These are phyloP conservation scores for Mycena polygramma DNA, from an alignment of 768 basidiomycete species.

Conservation along the genomic window DNA sequence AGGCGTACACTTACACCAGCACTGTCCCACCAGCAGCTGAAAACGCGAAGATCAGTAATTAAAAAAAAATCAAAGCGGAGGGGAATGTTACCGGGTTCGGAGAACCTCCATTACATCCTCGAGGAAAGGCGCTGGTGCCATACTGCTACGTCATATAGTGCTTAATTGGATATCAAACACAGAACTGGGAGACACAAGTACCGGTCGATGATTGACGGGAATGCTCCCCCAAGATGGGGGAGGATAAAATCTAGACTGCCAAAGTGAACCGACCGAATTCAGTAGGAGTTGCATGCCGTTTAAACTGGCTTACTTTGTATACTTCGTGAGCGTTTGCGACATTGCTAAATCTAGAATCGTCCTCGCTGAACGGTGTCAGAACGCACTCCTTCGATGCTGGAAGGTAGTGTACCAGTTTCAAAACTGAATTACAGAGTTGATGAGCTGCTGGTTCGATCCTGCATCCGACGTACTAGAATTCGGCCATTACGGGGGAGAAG, in stretches of 20 bases:
- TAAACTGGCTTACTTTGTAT: neutral
- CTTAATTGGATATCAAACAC: neutral
- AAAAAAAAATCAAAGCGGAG: neutral
- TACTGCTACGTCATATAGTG: conserved; percentile 2
- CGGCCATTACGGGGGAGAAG: conserved; percentile 22
- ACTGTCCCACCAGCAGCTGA: conserved; percentile 35
- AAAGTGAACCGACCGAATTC: neutral
- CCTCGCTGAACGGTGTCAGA: conserved; percentile 11
- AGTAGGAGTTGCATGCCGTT: neutral
- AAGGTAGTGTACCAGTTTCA: conserved; percentile 21
- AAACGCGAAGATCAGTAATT: neutral
- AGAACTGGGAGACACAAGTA: neutral
- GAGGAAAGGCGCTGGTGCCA: conserved; percentile 6
- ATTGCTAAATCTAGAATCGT: conserved; percentile 26
- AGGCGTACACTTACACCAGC: conserved; percentile 13
- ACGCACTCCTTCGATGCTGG: neutral
- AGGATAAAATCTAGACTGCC: conserved; percentile 29
- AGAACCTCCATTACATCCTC: conserved; percentile 29
- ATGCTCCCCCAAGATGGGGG: conserved; percentile 30
- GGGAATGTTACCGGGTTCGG: conserved; percentile 22
- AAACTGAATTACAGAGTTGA: conserved; percentile 17
- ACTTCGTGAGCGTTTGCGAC: conserved; percentile 28
- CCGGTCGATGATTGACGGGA: conserved; percentile 31
- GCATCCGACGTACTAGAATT: conserved; percentile 26
- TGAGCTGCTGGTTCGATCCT: neutral